A percentile compares a stretch with the other conserved stretches of the same genome.
These are phyloP conservation scores for Pecoramyces ruminantium DNA, from an alignment of 192 early-diverging fungal genomes.

Conservation along the genomic window DNA sequence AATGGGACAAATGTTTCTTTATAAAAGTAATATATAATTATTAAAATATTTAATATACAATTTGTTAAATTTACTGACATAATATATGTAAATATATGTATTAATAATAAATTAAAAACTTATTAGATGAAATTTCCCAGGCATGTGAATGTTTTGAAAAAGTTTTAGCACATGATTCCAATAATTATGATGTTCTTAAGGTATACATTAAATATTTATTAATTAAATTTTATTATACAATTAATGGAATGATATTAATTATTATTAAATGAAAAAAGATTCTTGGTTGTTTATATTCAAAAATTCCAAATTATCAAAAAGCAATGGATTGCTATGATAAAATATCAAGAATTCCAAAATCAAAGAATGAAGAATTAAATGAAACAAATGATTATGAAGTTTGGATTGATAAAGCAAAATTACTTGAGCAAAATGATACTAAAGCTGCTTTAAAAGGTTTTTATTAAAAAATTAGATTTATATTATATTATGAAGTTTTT, in stretches of 20 bases:
- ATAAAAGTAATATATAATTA: too few relatives aligned
- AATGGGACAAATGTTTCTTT: too few relatives aligned
- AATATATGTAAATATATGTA: too few relatives aligned
- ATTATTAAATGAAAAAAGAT: slow-evolving; percentile 4
- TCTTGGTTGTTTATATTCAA: slow-evolving; percentile 1
- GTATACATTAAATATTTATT: too few relatives aligned
- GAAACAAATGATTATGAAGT: slow-evolving; percentile 13
- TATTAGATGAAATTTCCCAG: neutral
- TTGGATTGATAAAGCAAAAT: slow-evolving; percentile 10
- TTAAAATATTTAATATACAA: too few relatives aligned
- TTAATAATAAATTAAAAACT: neutral
- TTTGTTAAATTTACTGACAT: too few relatives aligned
- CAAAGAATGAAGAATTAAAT: neutral
- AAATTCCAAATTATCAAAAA: neutral
- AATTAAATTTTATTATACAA: too few relatives aligned
- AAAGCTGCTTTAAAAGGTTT: slow-evolving; percentile 8
- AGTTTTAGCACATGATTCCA: slow-evolving; percentile 16
- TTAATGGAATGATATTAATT: slow-evolving; percentile 1
- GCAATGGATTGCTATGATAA: neutral
- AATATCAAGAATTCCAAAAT: neutral
- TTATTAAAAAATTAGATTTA: neutral
- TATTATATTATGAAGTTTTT: neutral
- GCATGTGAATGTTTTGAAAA: slow-evolving; percentile 14
- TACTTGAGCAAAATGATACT: slow-evolving; percentile 11
- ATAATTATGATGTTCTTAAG: slow-evolving; percentile 18